A percentile compares a stretch with the other conserved stretches of the same genome.
These are phyloP conservation scores for Podila clonocystis DNA, from an alignment of 192 early-diverging fungal species.

Conservation along the genomic window DNA sequence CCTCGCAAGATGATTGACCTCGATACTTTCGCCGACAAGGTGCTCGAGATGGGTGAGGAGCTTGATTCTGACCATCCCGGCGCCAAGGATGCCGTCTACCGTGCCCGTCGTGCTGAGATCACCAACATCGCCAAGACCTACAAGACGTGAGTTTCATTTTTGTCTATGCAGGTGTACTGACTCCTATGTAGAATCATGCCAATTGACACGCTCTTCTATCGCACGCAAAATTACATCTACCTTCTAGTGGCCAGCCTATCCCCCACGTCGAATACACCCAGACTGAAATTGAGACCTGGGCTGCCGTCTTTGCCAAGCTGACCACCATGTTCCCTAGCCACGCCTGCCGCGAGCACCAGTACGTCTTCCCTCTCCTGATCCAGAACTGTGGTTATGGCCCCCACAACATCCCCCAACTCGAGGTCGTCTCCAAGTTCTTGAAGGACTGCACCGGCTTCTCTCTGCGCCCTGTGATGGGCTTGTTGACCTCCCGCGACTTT, in stretches of 20 bases:
- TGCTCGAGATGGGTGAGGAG: constrained; percentile 92
- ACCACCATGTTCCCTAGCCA: constrained; percentile 79
- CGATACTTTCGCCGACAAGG: constrained; percentile 92
- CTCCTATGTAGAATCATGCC: not conserved
- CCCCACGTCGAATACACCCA: constrained; percentile 85
- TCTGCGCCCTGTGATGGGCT: constrained; percentile 92
- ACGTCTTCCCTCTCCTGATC: constrained; percentile 88
- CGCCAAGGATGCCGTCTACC: constrained; percentile 86
- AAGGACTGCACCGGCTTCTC: constrained; percentile 96
- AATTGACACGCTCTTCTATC: not conserved
- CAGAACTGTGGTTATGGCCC: constrained; percentile 91
- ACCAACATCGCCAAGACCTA: constrained; percentile 85
- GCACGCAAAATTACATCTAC: not conserved
- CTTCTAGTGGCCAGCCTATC: constrained; percentile 74
- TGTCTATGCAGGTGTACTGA: not conserved
- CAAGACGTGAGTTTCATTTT: constrained; percentile 43
- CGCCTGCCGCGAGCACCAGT: constrained; percentile 93
- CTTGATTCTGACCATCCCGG: constrained; percentile 94
- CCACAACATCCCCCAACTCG: constrained; percentile 91
- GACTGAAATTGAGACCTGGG: constrained; percentile 88
- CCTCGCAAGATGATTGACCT: constrained; percentile 92
- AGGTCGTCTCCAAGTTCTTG: constrained; percentile 88
- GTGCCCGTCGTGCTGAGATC: constrained; percentile 84
- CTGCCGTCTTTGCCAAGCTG: constrained; percentile 79
- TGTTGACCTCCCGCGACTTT: constrained; percentile 93